A percentile compares a stretch with the other conserved stretches of the same genome.
These are phyloP conservation scores for Maudiozyma turicensis DNA, from an alignment of 805 yeast genomes.

Conservation along the genomic window DNA sequence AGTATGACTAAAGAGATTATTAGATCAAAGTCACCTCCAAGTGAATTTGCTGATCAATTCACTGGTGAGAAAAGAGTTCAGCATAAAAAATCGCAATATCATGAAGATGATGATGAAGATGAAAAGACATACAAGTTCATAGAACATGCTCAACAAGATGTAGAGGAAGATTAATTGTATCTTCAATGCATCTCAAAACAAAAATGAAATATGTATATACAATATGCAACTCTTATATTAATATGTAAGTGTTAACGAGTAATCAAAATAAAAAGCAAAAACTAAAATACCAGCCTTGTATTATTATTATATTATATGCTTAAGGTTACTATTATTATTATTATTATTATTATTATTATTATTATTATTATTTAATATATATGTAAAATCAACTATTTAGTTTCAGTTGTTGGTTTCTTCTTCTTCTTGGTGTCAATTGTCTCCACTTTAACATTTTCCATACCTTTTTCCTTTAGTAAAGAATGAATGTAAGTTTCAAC, in stretches of 20 bases:
- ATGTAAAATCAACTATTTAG: not conserved
- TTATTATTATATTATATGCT: not conserved
- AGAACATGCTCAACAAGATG: slow-evolving; percentile 29
- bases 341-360: not conserved
- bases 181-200: not conserved
- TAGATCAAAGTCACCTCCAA: slow-evolving; percentile 25
- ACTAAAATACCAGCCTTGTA: not conserved
- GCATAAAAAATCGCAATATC: not conserved
- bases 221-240: not conserved
- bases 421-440: slow-evolving; percentile 73
- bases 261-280: not conserved
- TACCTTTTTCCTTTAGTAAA: slow-evolving; percentile 70
- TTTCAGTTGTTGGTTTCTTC: slow-evolving; percentile 28
- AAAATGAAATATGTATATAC: not conserved
- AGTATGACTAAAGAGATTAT: slow-evolving; percentile 10
- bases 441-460: slow-evolving; percentile 81
- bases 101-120: slow-evolving; percentile 30
- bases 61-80: slow-evolving; percentile 14
- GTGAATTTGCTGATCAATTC: slow-evolving; percentile 25
- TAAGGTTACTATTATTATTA: not conserved
- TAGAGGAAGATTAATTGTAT: slow-evolving; percentile 14
- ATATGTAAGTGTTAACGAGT: not conserved
- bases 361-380: not conserved
- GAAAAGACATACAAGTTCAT: slow-evolving; percentile 23
- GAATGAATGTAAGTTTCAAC: slow-evolving; percentile 67